A percentile compares a stretch with the other conserved stretches of the same genome.
phyloP scores from a whole-genome alignment of 176 grass and related monocot genomes.

The Oropetium thomaeum region DNA sequence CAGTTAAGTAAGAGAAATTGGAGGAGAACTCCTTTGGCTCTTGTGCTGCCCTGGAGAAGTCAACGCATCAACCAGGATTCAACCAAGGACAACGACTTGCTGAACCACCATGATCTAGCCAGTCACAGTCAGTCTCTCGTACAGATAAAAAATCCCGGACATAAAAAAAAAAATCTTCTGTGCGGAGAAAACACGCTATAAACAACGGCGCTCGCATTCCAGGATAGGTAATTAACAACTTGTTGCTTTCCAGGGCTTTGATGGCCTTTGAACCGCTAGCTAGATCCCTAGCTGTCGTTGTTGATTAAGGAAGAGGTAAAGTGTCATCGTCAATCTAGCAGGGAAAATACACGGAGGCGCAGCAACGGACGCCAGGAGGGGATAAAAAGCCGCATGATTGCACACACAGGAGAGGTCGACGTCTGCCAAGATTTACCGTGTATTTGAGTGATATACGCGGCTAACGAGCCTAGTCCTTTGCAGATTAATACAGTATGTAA shows the following conservation, averaged over 20 bases:
- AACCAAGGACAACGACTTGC: conserved; percentile 4
- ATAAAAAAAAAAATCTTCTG: background rate
- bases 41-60: background rate
- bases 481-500: too few relatives aligned
- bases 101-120: background rate
- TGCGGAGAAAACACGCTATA: background rate
- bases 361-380: background rate
- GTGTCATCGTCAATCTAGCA: conserved; percentile 25
- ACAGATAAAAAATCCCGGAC: too few relatives aligned
- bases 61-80: conserved; percentile 21
- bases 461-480: conserved; percentile 19
- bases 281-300: background rate
- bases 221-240: background rate
- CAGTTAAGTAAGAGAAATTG: background rate
- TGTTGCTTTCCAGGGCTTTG: background rate
- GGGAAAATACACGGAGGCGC: background rate
- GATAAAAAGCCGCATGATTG: background rate
- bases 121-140: background rate
- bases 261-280: conserved; percentile 8
- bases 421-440: conserved; percentile 29
- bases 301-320: conserved; percentile 22
- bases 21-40: background rate
- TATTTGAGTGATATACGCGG: conserved; percentile 33
- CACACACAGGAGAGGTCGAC: conserved; percentile 11
- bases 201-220: conserved; percentile 9